Percentiles rank a stretch among this genome's conserved stretches.
Evolutionary conservation across 345 rosid species (phyloP).

Genomic region (Gossypium raimondii): DNA sequence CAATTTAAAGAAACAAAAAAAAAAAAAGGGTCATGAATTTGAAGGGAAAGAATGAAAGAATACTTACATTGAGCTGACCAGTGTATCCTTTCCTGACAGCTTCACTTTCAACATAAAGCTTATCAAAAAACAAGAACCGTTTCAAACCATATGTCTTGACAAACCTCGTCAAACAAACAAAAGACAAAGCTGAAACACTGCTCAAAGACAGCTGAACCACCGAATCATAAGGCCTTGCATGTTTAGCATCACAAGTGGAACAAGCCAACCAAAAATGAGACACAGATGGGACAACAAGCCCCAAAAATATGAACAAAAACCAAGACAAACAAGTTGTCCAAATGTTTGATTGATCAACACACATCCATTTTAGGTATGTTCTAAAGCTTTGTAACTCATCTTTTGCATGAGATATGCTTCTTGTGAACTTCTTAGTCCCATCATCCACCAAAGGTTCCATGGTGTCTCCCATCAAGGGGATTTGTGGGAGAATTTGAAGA

Average conservation of each 20-base stretch:
- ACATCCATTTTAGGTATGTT: constrained; percentile 78
- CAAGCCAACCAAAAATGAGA: constrained; percentile 86
- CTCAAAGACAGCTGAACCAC: constrained; percentile 84
- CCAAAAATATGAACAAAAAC: constrained; percentile 61
- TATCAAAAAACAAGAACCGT: constrained; percentile 83
- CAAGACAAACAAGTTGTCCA: constrained; percentile 60
- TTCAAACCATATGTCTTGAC: constrained; percentile 61
- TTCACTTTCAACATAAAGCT: constrained; percentile 88
- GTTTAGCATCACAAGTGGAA: constrained; percentile 59
- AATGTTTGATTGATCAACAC: constrained; percentile 71
- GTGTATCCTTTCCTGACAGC: constrained; percentile 70
- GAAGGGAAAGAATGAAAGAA: not conserved
- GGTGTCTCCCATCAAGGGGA: not conserved
- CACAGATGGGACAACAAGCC: constrained; percentile 50
- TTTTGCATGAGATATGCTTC: constrained; percentile 53
- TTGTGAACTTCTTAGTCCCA: constrained; percentile 31
- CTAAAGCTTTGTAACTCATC: constrained; percentile 82
- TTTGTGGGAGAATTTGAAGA: not conserved
- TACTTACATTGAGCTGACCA: constrained; percentile 67
- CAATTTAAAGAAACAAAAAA: not conserved
- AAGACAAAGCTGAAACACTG: constrained; percentile 60
- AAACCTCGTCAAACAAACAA: constrained; percentile 61
- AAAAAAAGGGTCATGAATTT: not conserved
- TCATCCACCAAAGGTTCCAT: constrained; percentile 23
- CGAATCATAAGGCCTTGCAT: constrained; percentile 62